Percentiles rank a stretch among this genome's conserved stretches.
phyloP scores from a whole-genome alignment of 768 basidiomycete species.

The Candolleomyces efflorescens region DNA sequence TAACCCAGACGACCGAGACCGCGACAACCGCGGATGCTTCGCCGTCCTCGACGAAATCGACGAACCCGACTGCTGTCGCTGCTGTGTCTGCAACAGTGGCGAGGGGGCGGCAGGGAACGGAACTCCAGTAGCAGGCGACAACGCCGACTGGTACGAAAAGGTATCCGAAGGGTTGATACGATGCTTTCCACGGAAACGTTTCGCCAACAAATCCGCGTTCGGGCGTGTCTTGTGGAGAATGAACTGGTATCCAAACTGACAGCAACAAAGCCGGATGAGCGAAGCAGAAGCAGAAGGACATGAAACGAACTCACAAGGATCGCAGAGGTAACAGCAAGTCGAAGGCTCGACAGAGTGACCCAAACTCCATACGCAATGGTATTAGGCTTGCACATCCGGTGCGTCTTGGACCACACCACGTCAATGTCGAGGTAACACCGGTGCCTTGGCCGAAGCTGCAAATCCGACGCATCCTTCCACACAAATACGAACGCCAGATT shows the following conservation, averaged over 20 bases:
- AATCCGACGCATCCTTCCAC: conserved; percentile 42
- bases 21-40: conserved; percentile 13
- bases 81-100: background rate
- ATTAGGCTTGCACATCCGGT: conserved; percentile 19
- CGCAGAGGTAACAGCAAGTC: conserved; percentile 48
- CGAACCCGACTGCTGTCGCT: background rate
- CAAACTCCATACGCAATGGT: conserved; percentile 47
- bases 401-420: conserved; percentile 53
- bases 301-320: conserved; percentile 44
- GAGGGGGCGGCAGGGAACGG: background rate
- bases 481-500: conserved; percentile 52
- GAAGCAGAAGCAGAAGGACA: background rate
- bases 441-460: conserved; percentile 30
- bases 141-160: background rate
- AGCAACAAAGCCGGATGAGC: background rate
- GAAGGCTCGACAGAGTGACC: conserved; percentile 48
- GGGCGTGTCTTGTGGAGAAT: background rate
- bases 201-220: background rate
- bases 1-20: conserved; percentile 21
- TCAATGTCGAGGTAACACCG: conserved; percentile 68
- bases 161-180: conserved; percentile 8
- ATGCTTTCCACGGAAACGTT: conserved; percentile 1
- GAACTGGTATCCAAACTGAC: conserved; percentile 4
- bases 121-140: background rate
- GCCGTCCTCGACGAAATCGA: conserved; percentile 11